These are phyloP conservation scores for Citrus trifoliata DNA, from an alignment of 345 rosid species.

Conservation along the genomic window DNA sequence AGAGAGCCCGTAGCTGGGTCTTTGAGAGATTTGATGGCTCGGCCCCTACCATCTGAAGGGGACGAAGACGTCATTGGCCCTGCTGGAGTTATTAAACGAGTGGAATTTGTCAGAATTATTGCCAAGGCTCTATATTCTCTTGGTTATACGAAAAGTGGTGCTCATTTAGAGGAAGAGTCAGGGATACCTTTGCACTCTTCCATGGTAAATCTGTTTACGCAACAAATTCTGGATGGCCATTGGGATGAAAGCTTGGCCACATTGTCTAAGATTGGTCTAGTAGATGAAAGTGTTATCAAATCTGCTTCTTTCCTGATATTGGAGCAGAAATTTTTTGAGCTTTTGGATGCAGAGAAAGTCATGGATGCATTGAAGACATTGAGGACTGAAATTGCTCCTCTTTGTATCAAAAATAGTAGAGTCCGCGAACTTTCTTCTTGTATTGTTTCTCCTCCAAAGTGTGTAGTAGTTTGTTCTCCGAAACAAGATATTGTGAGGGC, in stretches of 20 bases:
- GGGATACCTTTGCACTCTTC: conserved; percentile 54
- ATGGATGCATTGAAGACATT: conserved; percentile 60
- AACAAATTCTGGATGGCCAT: conserved; percentile 47
- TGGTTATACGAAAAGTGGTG: conserved; percentile 56
- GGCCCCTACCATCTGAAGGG: conserved; percentile 51
- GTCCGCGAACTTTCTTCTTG: conserved; percentile 47
- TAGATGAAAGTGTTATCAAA: conserved; percentile 40
- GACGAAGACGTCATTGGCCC: conserved; percentile 58
- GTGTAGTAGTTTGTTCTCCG: conserved; percentile 19
- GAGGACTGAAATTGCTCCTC: conserved; percentile 62
- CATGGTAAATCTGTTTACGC: conserved; percentile 36
- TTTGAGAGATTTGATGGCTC: conserved; percentile 55
- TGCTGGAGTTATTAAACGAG: conserved; percentile 56
- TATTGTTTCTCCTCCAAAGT: conserved; percentile 34
- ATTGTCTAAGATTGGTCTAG: conserved; percentile 36
- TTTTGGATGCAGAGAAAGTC: conserved; percentile 37
- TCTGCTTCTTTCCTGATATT: conserved; percentile 55
- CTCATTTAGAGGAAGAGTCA: conserved; percentile 62
- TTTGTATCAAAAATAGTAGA: conserved; percentile 32
- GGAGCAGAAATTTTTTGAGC: conserved; percentile 62
- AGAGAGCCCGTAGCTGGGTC: conserved; percentile 35
- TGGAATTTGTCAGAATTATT: conserved; percentile 58
- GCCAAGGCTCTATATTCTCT: conserved; percentile 58
- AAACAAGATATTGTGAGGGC: conserved; percentile 27
- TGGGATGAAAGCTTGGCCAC: conserved; percentile 56